Conservation (phyloP, 2,329 filamentous ascomycete species). For the Penicillium sclerotigenum region DNA sequence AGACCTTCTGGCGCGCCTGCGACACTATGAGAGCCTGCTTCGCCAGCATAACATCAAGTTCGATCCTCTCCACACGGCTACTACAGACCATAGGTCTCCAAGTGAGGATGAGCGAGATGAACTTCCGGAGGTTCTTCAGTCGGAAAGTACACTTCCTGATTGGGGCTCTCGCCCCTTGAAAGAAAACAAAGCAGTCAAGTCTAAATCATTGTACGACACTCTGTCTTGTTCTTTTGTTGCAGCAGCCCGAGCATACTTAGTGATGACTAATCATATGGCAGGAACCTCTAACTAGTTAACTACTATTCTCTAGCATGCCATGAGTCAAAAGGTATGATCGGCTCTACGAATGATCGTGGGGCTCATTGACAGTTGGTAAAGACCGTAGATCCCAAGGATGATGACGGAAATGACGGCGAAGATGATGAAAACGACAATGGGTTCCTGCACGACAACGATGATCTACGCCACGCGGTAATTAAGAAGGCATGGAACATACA, state of each 20-base stretch:
- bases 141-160: not conserved
- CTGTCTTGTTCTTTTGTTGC: not conserved
- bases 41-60: not conserved
- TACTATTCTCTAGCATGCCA: not conserved
- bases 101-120: not conserved
- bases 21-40: not conserved
- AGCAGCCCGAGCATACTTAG: not conserved
- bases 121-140: not conserved
- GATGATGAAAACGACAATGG: not conserved
- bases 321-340: not conserved
- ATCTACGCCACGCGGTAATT: not conserved
- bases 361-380: not conserved
- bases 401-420: not conserved
- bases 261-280: not conserved
- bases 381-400: not conserved
- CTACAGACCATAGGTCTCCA: not conserved
- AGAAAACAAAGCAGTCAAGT: not conserved
- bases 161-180: fast-evolving
- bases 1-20: not conserved
- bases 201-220: not conserved
- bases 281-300: not conserved
- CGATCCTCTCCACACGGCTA: not conserved
- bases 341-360: not conserved
- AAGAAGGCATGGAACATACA: not conserved
- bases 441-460: not conserved